Conservation (phyloP, 2,329 filamentous ascomycete genomes). For the Aspergillus ustus region DNA sequence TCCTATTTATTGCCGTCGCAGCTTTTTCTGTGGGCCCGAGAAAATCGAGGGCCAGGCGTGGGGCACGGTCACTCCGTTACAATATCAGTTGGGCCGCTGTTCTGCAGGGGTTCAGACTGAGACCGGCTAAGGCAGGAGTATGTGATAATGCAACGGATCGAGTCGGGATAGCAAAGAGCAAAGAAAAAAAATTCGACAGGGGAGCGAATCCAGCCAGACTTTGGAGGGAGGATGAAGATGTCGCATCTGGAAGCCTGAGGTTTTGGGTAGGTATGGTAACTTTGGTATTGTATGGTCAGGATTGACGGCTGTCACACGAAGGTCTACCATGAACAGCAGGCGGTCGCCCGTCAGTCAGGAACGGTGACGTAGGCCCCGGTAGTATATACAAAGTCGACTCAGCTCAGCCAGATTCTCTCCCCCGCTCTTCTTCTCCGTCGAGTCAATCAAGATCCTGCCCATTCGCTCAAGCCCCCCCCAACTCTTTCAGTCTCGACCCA, state of each 20-base stretch:
- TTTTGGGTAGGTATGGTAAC: neutral
- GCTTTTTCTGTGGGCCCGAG: constrained; percentile 19
- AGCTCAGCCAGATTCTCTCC: neutral
- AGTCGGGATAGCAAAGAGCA: neutral
- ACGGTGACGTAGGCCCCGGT: constrained; percentile 10
- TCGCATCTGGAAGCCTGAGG: neutral
- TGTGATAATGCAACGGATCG: neutral
- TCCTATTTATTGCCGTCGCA: constrained; percentile 13
- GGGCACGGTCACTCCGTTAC: constrained; percentile 11
- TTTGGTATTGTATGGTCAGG: neutral
- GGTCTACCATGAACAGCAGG: constrained; percentile 5
- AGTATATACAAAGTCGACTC: no score
- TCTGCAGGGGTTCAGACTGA: neutral
- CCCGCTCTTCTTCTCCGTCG: neutral
- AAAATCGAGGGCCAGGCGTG: constrained; percentile 18
- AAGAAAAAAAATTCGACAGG: neutral
- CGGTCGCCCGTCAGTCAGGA: constrained; percentile 1
- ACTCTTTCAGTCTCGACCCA: neutral
- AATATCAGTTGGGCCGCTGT: constrained; percentile 10
- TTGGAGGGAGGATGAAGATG: neutral
- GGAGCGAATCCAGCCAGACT: neutral
- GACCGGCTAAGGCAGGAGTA: neutral
- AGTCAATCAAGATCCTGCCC: neutral
- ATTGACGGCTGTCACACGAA: constrained; percentile 7
- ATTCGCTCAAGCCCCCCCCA: neutral